A percentile compares a stretch with the other conserved stretches of the same genome.
phyloP scores from a whole-genome alignment of 257 asterid species.

The Solanum piurae region DNA sequence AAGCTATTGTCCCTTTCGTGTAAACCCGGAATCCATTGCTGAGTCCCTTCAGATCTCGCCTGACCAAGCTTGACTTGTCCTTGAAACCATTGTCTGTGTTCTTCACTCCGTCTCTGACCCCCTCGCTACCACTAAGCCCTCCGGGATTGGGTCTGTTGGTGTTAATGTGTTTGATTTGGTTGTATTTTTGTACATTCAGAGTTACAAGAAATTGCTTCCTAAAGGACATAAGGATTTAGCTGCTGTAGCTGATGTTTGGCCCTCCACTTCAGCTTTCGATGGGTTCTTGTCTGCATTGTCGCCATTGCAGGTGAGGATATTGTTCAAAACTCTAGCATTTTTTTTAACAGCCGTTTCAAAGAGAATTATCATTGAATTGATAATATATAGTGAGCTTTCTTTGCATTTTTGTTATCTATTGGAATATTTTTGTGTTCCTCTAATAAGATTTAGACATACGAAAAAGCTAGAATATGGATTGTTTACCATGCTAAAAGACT shows the following conservation, averaged over 20 bases:
- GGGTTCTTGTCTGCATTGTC: constrained; percentile 75
- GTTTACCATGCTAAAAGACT: not conserved
- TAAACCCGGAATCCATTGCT: constrained; percentile 28
- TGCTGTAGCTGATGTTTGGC: constrained; percentile 91
- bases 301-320: constrained; percentile 56
- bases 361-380: not conserved
- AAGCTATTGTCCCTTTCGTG: constrained; percentile 48
- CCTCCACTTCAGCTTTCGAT: constrained; percentile 83
- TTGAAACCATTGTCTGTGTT: constrained; percentile 52
- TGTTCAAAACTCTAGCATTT: not conserved
- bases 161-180: constrained; percentile 74
- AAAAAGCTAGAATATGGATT: not conserved
- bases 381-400: not conserved
- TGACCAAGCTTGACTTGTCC: constrained; percentile 60
- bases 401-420: not conserved
- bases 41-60: constrained; percentile 48
- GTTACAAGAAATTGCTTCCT: constrained; percentile 77
- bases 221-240: constrained; percentile 88
- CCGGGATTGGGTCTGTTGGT: constrained; percentile 47
- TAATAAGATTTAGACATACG: not conserved
- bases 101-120: constrained; percentile 56
- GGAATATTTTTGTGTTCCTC: not conserved
- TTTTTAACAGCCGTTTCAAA: not conserved
- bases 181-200: constrained; percentile 62
- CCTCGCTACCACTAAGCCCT: constrained; percentile 27